Percentiles rank a stretch among this genome's conserved stretches.
Conservation (phyloP, 306 rosid species). For the Acacia crassicarpa region DNA sequence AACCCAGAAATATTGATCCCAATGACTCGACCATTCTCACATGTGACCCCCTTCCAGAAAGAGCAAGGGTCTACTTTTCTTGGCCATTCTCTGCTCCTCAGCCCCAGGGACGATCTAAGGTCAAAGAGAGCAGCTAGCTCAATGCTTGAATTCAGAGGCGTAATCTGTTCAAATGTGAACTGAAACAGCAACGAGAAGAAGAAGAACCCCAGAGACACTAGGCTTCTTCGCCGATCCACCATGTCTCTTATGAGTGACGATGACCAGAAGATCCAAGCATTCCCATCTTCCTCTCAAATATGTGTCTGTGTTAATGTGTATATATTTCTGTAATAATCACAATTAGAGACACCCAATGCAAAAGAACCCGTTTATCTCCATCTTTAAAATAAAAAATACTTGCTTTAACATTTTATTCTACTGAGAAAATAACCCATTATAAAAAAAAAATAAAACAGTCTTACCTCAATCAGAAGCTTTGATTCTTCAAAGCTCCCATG, state of each 20-base stretch:
- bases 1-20: slow-evolving; percentile 86
- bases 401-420: slow-evolving; percentile 19
- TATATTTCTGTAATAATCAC: slow-evolving; percentile 25
- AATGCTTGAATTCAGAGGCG: slow-evolving; percentile 50
- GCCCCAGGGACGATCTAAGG: slow-evolving; percentile 78
- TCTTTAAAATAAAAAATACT: background rate
- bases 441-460: background rate
- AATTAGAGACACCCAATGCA: slow-evolving; percentile 42
- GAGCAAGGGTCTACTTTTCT: slow-evolving; percentile 76
- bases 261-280: slow-evolving; percentile 50
- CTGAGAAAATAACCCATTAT: background rate
- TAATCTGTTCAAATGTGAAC: slow-evolving; percentile 72
- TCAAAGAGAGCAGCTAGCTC: slow-evolving; percentile 63
- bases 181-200: slow-evolving; percentile 46
- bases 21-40: slow-evolving; percentile 77
- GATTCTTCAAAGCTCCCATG: slow-evolving; percentile 24
- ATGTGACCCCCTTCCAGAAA: slow-evolving; percentile 62
- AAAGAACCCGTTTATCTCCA: slow-evolving; percentile 34
- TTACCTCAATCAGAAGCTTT: slow-evolving; percentile 48
- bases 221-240: slow-evolving; percentile 56
- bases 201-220: slow-evolving; percentile 39
- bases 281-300: slow-evolving; percentile 34
- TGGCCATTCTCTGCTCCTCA: slow-evolving; percentile 91
- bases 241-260: slow-evolving; percentile 42
- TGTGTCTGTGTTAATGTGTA: slow-evolving; percentile 17